A percentile compares a stretch with the other conserved stretches of the same genome.
These are phyloP conservation scores for Syzygium grande DNA, from an alignment of 345 rosid genomes.

Conservation along the genomic window DNA sequence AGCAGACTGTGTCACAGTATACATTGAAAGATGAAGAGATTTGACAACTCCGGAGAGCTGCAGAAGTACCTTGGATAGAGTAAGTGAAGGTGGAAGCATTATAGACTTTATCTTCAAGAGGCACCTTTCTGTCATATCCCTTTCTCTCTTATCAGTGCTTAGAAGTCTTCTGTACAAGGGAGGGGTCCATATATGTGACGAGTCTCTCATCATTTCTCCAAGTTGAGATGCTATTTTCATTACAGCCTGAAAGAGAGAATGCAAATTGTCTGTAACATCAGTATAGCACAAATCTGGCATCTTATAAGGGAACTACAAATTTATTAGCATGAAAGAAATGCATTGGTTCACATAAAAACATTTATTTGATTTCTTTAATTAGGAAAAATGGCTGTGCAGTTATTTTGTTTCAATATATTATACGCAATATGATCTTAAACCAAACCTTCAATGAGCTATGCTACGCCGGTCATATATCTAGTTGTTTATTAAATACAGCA, in stretches of 20 bases:
- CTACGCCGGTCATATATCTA: background rate
- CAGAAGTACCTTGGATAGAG: conserved; percentile 34
- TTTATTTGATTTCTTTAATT: background rate
- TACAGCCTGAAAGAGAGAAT: conserved; percentile 27
- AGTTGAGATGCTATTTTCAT: conserved; percentile 30
- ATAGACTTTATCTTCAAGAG: conserved; percentile 28
- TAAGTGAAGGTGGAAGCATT: conserved; percentile 33
- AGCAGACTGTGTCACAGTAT: background rate
- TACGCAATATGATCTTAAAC: background rate
- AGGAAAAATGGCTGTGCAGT: background rate
- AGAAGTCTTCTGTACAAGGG: conserved; percentile 46
- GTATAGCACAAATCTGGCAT: background rate
- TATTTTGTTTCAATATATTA: background rate
- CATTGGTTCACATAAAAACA: background rate
- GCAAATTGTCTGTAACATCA: background rate
- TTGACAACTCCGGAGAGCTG: background rate
- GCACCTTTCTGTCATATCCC: conserved; percentile 44
- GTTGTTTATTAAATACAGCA: background rate
- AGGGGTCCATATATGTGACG: conserved; percentile 46
- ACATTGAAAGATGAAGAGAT: background rate
- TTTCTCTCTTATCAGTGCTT: conserved; percentile 45
- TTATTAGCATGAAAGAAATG: background rate
- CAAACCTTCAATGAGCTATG: background rate
- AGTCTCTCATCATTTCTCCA: conserved; percentile 35
- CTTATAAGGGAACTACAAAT: background rate